Conservation (phyloP, 1,139 yeast genomes). For the Protomyces arabidopsidicola region DNA sequence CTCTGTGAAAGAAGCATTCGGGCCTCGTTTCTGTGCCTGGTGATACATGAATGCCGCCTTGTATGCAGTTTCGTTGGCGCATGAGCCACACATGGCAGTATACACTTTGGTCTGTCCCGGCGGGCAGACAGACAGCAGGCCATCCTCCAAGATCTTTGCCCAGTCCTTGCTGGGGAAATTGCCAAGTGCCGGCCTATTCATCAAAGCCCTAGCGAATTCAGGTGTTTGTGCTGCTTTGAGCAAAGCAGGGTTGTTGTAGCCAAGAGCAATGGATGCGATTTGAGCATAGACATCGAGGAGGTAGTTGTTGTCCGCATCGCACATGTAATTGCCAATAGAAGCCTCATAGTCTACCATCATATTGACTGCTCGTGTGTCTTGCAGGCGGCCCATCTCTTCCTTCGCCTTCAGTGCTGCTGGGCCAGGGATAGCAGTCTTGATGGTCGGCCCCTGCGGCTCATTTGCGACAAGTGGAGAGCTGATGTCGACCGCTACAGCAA, state of each 20-base stretch:
- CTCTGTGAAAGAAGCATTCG: constrained; percentile 47
- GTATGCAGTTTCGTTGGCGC: constrained; percentile 78
- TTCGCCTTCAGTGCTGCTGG: constrained; percentile 52
- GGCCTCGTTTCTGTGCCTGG: constrained; percentile 53
- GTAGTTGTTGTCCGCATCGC: constrained; percentile 65
- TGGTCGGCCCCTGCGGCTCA: constrained; percentile 60
- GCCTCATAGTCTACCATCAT: constrained; percentile 65
- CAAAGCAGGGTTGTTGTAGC: constrained; percentile 72
- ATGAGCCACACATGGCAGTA: constrained; percentile 78
- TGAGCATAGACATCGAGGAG: constrained; percentile 70
- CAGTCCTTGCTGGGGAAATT: constrained; percentile 66
- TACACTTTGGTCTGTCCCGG: constrained; percentile 62
- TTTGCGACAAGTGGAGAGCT: constrained; percentile 44
- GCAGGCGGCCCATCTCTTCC: constrained; percentile 50
- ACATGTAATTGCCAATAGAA: constrained; percentile 65
- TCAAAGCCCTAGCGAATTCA: constrained; percentile 61
- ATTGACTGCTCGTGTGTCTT: constrained; percentile 63
- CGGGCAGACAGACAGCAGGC: constrained; percentile 62
- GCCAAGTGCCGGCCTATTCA: constrained; percentile 73
- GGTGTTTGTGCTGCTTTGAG: constrained; percentile 58
- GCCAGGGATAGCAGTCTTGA: constrained; percentile 59
- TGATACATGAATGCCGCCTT: constrained; percentile 79
- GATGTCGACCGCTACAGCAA: constrained; percentile 7
- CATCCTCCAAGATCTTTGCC: constrained; percentile 53
- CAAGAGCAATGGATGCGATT: constrained; percentile 71